Evolutionary conservation across 2,329 filamentous ascomycete genomes (phyloP).

Genomic region (Neurospora sp.): DNA sequence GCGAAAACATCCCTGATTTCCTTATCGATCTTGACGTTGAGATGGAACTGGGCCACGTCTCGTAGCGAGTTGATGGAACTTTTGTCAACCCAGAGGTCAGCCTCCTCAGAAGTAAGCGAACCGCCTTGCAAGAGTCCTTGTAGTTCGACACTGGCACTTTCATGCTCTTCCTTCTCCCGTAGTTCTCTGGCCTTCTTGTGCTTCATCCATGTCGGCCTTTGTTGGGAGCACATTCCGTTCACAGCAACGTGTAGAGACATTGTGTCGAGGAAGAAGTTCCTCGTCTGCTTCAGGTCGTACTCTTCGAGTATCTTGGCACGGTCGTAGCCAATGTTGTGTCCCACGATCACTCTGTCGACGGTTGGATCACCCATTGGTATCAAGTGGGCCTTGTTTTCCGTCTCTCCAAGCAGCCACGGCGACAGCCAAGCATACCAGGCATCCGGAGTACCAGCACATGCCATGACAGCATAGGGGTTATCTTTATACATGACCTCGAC

Average conservation of each 20-base stretch:
- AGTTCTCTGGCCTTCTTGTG: slow-evolving; percentile 84
- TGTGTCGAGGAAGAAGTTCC: slow-evolving; percentile 85
- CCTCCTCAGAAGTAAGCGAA: slow-evolving; percentile 67
- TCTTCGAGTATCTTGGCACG: slow-evolving; percentile 81
- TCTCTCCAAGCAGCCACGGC: slow-evolving; percentile 83
- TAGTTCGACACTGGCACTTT: slow-evolving; percentile 62
- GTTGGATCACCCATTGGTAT: slow-evolving; percentile 75
- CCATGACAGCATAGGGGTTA: slow-evolving; percentile 89
- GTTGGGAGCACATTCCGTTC: slow-evolving; percentile 97
- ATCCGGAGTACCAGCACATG: slow-evolving; percentile 78
- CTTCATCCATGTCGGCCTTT: slow-evolving; percentile 95
- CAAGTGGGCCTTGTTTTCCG: slow-evolving; percentile 65
- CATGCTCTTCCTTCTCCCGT: slow-evolving; percentile 65
- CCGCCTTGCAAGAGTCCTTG: slow-evolving; percentile 59
- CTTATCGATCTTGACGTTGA: slow-evolving; percentile 87
- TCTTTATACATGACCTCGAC: slow-evolving; percentile 96
- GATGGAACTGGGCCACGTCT: slow-evolving; percentile 94
- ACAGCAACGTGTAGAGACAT: slow-evolving; percentile 98
- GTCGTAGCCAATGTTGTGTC: slow-evolving; percentile 95
- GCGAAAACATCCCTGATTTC: slow-evolving; percentile 77
- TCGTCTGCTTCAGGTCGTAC: slow-evolving; percentile 72
- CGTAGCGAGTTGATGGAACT: slow-evolving; percentile 92
- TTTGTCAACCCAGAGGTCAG: slow-evolving; percentile 89
- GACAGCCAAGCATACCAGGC: slow-evolving; percentile 98
- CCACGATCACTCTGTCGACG: slow-evolving; percentile 68